phyloP scores from a whole-genome alignment of 164 flowering plant genomes.

The Nymphaea thermarum region DNA sequence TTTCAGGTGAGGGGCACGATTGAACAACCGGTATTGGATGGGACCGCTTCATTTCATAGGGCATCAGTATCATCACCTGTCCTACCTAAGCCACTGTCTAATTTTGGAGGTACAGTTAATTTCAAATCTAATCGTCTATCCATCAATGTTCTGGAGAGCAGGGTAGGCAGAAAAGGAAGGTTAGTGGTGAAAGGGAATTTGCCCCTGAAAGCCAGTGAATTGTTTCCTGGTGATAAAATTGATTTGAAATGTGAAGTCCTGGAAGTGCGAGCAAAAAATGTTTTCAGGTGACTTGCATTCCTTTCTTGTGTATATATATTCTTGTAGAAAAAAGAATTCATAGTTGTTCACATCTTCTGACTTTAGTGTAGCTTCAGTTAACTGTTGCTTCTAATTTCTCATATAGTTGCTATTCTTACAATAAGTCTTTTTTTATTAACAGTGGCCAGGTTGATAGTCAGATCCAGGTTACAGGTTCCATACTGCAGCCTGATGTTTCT shows the following conservation, averaged over 20 bases:
- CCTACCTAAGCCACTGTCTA: conserved; percentile 77
- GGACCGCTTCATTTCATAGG: conserved; percentile 87
- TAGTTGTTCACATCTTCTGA: too few species aligned
- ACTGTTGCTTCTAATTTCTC: background rate
- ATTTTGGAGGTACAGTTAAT: conserved; percentile 78
- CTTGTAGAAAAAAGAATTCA: too few species aligned
- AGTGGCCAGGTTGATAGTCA: conserved; percentile 97
- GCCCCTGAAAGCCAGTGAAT: conserved; percentile 71
- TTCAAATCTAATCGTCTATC: conserved; percentile 80
- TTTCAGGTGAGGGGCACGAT: conserved; percentile 91
- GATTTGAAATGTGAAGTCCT: conserved; percentile 91
- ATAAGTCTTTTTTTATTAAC: conserved; percentile 9
- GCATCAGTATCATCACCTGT: conserved; percentile 93
- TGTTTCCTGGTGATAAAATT: conserved; percentile 62
- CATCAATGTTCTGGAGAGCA: conserved; percentile 72
- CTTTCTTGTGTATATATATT: background rate
- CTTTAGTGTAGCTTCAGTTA: too few species aligned
- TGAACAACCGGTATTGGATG: conserved; percentile 87
- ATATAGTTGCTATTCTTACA: background rate
- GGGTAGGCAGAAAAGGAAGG: conserved; percentile 89
- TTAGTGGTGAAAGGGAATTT: conserved; percentile 70
- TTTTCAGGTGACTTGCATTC: conserved; percentile 46
- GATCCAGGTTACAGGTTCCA: conserved; percentile 87
- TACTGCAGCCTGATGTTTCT: conserved; percentile 87
- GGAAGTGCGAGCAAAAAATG: conserved; percentile 88